Base-by-base conservation (phyloP, 352 stramenopile species). In the Pythium phragmiticola region DNA sequence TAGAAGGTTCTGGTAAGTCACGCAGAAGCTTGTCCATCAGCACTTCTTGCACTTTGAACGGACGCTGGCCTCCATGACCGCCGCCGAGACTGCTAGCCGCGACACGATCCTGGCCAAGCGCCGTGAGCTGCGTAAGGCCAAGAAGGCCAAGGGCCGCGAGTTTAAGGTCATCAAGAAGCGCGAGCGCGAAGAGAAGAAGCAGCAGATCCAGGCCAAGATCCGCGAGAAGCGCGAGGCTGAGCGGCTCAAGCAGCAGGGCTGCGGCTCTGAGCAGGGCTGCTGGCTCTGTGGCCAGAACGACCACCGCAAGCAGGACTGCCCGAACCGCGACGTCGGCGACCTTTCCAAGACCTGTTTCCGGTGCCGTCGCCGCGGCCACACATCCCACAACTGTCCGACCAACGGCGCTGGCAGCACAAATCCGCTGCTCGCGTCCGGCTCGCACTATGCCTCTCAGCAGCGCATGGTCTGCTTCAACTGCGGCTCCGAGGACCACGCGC, bases 381-480 rank as follows among this genome's bases (percentile, higher is more conserved):
- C 87, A 72, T 90, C 84, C 57, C 79, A 91, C 57, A 91, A 90
- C 66, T 92, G 82, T 43, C 86, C 84, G 28, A 74, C 69, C 33
- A 71, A 71, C 36, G 52, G 51, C 16, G 41, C 60, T 48, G 68
- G 49, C 45, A 65, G 56, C 26, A 61, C n/a, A 11, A 69, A 65
- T 47, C 63, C 43, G 36, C 55, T 68, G 11, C 55, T 50, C 48
- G 63, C 42, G 45, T 63, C 39, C 46, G 53, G 26, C 26, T 30
- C 41, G 34, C 34, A 39, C 11, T 39, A 39, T 39, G 34, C 34
- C 23, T 2, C 56, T 36, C 57, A 47, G 36, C 60, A 74, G 55
- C 65, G 73, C 53, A 72, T 83, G 19, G 74, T 96, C 30, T 97
- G 89, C 59, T 97, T 94, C 73, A 96, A 96, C 74, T 97, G 89